Evolutionary conservation across 495 filamentous ascomycete species (phyloP), one percentile per base, ranked within the genome.

Genomic region (Niebla homalea): DNA sequence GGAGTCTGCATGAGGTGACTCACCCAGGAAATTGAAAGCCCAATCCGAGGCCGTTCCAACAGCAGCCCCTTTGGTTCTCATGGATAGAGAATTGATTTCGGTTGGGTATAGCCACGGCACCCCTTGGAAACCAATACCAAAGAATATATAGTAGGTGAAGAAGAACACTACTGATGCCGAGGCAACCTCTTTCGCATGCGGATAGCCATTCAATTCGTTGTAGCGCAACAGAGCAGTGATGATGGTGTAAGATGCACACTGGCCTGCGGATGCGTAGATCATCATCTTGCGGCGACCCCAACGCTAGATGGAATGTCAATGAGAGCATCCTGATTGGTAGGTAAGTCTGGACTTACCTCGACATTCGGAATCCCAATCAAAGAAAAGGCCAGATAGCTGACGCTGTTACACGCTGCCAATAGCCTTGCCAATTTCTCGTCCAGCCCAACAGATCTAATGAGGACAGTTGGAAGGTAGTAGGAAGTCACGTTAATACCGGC

Each of bases 71-170:
- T 80, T 77, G 1, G 73, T 75, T 14, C 76, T 58, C 69, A 78
- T 78, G 4, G 67, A 64, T 2, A 81, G 62, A 20, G 70, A 70
- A 55, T 75, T 79, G 60, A 82, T 77, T 55, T 83, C 80, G 15
- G 78, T 76, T 4, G 77, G 75, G 58, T 80, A 84, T 1, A 83
- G 63, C 77, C 76, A 80, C 0, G 74, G 73, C 4, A 74, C 69
- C n/a, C 73, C 72, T 5, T 76, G 68, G 71, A 72, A 74, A 4
- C 73, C 76, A 40, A 78, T 65, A 5, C 72, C 75, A 49, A 79
- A 79, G 49, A 59, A 65, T 40, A 67, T 66, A 47, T 70, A 70
- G 50, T 69, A 76, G 46, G 77, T 52, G 44, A 78, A 77, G 54
- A 79, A 70, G 56, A 79, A 79, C 1, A 69, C 64, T 15, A 78